These are phyloP conservation scores for Epichloe brachyelytri DNA, from an alignment of 2,329 filamentous ascomycete genomes.

Conservation along the genomic window DNA sequence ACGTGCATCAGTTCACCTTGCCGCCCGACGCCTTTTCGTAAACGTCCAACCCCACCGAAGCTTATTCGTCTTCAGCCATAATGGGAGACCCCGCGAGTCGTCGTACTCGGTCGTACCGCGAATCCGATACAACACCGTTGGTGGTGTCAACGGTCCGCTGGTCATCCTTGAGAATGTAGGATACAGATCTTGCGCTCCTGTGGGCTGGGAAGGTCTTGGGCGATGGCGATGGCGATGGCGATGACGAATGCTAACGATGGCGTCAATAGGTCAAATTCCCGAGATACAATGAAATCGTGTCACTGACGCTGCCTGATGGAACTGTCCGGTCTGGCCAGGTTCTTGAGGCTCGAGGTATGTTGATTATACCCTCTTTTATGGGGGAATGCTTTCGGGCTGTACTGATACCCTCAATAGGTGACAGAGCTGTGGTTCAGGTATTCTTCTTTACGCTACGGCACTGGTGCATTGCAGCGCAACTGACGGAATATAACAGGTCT, in stretches of 20 bases:
- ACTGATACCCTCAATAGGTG: constrained; percentile 42
- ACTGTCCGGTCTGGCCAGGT: constrained; percentile 89
- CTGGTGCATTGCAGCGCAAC: constrained; percentile 3
- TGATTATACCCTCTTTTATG: too few species aligned
- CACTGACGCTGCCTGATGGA: constrained; percentile 89
- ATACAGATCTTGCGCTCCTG: neutral
- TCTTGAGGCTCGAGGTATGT: constrained; percentile 83
- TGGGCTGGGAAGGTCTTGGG: neutral
- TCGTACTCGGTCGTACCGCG: constrained; percentile 47
- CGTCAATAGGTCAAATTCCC: constrained; percentile 80
- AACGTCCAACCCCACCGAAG: constrained; percentile 4
- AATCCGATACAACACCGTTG: constrained; percentile 94
- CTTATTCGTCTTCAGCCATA: constrained; percentile 12
- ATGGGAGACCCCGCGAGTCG: constrained; percentile 45
- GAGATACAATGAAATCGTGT: constrained; percentile 95
- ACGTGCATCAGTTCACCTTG: neutral
- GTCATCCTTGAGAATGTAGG: constrained; percentile 91
- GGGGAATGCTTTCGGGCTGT: neutral
- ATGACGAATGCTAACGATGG: constrained; percentile 13
- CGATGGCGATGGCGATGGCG: neutral
- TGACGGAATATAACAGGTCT: constrained; percentile 50
- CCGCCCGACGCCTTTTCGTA: neutral
- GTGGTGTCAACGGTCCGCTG: constrained; percentile 93
- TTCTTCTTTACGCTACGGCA: constrained; percentile 10
- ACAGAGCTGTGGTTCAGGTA: constrained; percentile 91